phyloP scores from a whole-genome alignment of 2,329 filamentous ascomycete genomes.

The Hypomyces perniciosus region DNA sequence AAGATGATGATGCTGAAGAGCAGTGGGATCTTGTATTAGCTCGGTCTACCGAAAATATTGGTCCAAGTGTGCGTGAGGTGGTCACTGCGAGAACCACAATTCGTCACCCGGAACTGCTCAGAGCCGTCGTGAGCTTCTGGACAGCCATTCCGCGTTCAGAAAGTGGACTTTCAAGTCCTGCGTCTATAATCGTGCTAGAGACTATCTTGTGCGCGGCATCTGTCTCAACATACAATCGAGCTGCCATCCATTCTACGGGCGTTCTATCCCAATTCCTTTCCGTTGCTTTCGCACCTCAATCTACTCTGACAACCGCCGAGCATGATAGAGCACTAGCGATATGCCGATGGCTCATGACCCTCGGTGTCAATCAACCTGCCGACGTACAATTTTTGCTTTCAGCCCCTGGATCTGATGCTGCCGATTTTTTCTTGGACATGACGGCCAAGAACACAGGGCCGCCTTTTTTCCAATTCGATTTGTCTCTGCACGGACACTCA shows the following conservation, averaged over 20 bases:
- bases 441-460: constrained; percentile 70
- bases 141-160: constrained; percentile 50
- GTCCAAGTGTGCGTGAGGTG: constrained; percentile 40
- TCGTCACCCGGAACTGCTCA: constrained; percentile 57
- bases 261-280: constrained; percentile 62
- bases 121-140: constrained; percentile 59
- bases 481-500: constrained; percentile 80
- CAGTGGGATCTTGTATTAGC: constrained; percentile 34
- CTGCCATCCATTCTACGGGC: constrained; percentile 65
- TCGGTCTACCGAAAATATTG: constrained; percentile 32
- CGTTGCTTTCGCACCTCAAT: constrained; percentile 50
- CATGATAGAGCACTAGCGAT: constrained; percentile 56
- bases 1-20: constrained; percentile 30
- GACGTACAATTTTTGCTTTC: constrained; percentile 72
- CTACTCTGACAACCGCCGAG: constrained; percentile 49
- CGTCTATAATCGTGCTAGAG: constrained; percentile 60
- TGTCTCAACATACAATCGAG: constrained; percentile 62
- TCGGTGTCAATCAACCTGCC: constrained; percentile 74
- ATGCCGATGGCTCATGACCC: constrained; percentile 61
- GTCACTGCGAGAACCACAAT: constrained; percentile 47
- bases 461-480: constrained; percentile 87
- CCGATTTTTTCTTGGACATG: constrained; percentile 67
- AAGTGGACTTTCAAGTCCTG: constrained; percentile 40
- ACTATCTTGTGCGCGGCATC: constrained; percentile 53
- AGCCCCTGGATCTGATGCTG: constrained; percentile 44